Percentiles rank a stretch among this genome's conserved stretches.
phyloP scores from a whole-genome alignment of 1,139 yeast genomes.

The Sugiyamaella novakii region DNA sequence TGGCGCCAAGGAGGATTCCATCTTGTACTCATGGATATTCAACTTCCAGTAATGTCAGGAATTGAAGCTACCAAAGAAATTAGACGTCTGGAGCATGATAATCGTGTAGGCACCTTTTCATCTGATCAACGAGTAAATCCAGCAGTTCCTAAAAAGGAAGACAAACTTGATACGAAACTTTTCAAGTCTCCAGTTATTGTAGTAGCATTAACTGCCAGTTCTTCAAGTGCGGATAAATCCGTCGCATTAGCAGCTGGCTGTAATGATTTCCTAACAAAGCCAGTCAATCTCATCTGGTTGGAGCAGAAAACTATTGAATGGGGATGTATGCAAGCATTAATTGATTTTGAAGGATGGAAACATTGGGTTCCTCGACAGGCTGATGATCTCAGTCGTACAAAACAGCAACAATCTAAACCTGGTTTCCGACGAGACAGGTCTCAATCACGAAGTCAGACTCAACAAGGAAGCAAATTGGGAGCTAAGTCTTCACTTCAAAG shows the following conservation, averaged over 20 bases:
- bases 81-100: constrained; percentile 75
- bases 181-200: constrained; percentile 92
- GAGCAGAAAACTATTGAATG: constrained; percentile 94
- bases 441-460: constrained; percentile 17
- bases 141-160: constrained; percentile 41
- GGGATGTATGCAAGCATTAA: constrained; percentile 93
- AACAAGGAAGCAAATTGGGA: background rate
- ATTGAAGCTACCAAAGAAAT: constrained; percentile 91
- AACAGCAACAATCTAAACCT: constrained; percentile 14
- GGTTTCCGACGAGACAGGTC: constrained; percentile 17
- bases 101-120: constrained; percentile 80
- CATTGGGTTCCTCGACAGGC: constrained; percentile 61
- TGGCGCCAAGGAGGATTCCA: constrained; percentile 95
- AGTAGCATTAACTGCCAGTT: constrained; percentile 92
- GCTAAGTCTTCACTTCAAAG: constrained; percentile 7
- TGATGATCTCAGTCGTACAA: constrained; percentile 24
- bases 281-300: constrained; percentile 92
- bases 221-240: constrained; percentile 82
- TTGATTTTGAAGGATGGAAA: constrained; percentile 95
- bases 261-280: constrained; percentile 94
- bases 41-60: constrained; percentile 90
- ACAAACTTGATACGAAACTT: constrained; percentile 56
- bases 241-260: constrained; percentile 97
- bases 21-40: constrained; percentile 91
- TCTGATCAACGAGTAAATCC: constrained; percentile 25